Conservation (phyloP, 225 moss, liverwort and hornwort species). For the Straminergon stramineum region DNA sequence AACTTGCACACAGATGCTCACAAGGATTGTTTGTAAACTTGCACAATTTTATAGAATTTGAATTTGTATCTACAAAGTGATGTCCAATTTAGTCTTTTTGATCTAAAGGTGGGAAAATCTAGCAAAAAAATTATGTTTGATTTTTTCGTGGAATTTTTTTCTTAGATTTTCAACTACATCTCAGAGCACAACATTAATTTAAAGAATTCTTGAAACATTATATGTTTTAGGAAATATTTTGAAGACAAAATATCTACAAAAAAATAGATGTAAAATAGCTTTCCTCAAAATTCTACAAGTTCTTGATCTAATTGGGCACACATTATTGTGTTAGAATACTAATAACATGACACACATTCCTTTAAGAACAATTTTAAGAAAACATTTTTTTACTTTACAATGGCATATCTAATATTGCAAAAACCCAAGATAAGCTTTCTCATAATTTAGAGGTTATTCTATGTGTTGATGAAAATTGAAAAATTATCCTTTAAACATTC, state of each 20-base stretch:
- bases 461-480: neutral
- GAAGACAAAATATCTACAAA: neutral
- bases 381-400: neutral
- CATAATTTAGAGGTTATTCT: neutral
- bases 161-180: neutral
- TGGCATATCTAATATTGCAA: neutral
- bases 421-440: too few species aligned
- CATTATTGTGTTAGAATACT: neutral
- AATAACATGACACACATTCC: accelerated
- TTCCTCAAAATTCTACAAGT: neutral
- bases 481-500: neutral
- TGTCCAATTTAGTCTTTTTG: neutral
- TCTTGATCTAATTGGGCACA: accelerated
- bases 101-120: accelerated
- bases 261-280: neutral
- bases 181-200: accelerated
- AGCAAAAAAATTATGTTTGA: accelerated
- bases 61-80: neutral
- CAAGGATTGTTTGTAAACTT: neutral
- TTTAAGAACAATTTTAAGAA: too few species aligned
- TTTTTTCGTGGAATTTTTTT: neutral
- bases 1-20: accelerated
- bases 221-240: neutral
- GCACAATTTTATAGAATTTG: neutral
- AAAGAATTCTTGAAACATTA: neutral